Evolutionary conservation across 768 basidiomycete genomes (phyloP), one percentile per base, ranked within the genome.

Genomic region (Crassisporium funariophilum): DNA sequence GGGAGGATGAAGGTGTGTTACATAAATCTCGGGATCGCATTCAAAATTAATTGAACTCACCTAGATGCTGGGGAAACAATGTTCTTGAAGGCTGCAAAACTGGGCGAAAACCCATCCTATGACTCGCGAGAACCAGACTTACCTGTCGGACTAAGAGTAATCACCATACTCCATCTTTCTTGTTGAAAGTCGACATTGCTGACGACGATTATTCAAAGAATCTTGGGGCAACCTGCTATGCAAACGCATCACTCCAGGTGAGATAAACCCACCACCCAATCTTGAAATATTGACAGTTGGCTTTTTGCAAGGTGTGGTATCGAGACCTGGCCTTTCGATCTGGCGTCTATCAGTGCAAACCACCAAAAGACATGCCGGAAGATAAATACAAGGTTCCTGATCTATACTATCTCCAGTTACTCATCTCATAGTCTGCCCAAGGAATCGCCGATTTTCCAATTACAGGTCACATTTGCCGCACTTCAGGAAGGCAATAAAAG

Each of bases 221-320:
- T 63, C 80, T 98, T 15, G 95, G 95, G 4, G 95, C 95, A 13
- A 98, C 95, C 3, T 98, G 95, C 63, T 98, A 98, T 56, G 94
- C 91, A 50, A 97, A 97, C 64, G 92, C 92, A 15, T 97, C 89
- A 52, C 76, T 98, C 35, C 95, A 98, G 71, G 91, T 87, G 56
- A 27, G 61, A 58, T 24, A 36, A 15, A 44, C 21, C 27, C 22
- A 35, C 16, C 24, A 24, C 24, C 15, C 25, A n/a, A 22, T 49
- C 37, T 33, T 5, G 29, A 11, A n/a, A 11, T 22, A 13, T 33
- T 39, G 16, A 34, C 35, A 25, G 44, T 41, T 44, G 29, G 44
- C 29, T 40, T 27, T 29, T 39, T 16, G 46, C 2, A 45, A 95
- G 91, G 88, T 95, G 10, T 98, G 95, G 95, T 97, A 83, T 65